A percentile compares a stretch with the other conserved stretches of the same genome.
Conservation (phyloP, 164 flowering plant genomes). For the Euptelea pleiosperma region DNA sequence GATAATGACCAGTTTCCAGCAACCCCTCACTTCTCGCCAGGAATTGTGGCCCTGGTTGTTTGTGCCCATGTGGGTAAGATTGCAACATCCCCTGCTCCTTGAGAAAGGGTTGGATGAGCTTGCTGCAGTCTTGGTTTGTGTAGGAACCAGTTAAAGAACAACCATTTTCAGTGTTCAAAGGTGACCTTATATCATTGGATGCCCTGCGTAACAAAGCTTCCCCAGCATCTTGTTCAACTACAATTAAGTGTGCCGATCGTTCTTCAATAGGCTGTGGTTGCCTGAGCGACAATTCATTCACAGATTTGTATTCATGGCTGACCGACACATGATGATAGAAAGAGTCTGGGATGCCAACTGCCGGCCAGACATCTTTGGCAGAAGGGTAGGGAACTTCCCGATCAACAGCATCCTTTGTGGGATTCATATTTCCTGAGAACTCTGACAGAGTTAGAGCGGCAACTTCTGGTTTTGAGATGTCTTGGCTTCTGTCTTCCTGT, state of each 20-base stretch:
- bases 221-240: conserved; percentile 28
- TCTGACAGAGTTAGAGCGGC: conserved; percentile 25
- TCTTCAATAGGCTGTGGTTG: conserved; percentile 34
- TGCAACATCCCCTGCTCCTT: conserved; percentile 34
- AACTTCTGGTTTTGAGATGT: conserved; percentile 18
- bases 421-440: conserved; percentile 25
- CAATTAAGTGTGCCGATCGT: conserved; percentile 31
- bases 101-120: conserved; percentile 47
- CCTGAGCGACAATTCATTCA: conserved; percentile 35
- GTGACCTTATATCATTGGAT: conserved; percentile 13
- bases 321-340: conserved; percentile 33
- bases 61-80: conserved; percentile 38
- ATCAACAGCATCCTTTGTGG: conserved; percentile 22
- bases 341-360: conserved; percentile 29
- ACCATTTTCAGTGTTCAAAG: conserved; percentile 22
- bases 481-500: conserved; percentile 12
- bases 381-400: conserved; percentile 30
- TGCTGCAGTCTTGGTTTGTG: conserved; percentile 44
- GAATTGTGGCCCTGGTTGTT: conserved; percentile 38
- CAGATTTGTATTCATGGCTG: conserved; percentile 35
- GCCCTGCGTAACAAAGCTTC: conserved; percentile 27
- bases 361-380: conserved; percentile 46
- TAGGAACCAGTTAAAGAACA: conserved; percentile 39
- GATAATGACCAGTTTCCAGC: conserved; percentile 37
- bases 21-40: conserved; percentile 30